phyloP scores from a whole-genome alignment of 2,329 filamentous ascomycete genomes.

The Aspergillus neotritici region DNA sequence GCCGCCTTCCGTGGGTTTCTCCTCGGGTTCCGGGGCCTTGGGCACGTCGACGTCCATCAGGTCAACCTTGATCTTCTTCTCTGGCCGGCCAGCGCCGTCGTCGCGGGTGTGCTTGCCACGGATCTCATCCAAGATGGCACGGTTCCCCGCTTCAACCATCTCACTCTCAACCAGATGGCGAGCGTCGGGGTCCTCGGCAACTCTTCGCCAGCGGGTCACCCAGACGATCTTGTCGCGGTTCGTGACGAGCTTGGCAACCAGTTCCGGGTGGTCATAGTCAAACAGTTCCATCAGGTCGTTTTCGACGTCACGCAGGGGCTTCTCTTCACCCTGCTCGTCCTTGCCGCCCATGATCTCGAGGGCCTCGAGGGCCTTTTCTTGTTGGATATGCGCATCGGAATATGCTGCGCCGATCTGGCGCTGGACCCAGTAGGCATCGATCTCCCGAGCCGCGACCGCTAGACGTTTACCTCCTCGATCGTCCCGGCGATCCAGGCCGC shows the following conservation, averaged over 20 bases:
- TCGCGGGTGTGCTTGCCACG: conserved; percentile 60
- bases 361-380: conserved; percentile 83
- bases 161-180: conserved; percentile 76
- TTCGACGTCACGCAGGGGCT: conserved; percentile 84
- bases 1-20: conserved; percentile 58
- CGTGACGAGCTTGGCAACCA: conserved; percentile 82
- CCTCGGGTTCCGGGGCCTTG: conserved; percentile 49
- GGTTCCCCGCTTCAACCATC: conserved; percentile 83
- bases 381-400: conserved; percentile 83
- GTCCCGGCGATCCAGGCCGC: conserved; percentile 45
- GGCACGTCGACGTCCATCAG: conserved; percentile 83
- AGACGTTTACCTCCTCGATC: conserved; percentile 44
- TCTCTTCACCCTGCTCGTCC: conserved; percentile 69
- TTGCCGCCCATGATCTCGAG: conserved; percentile 75
- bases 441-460: conserved; percentile 75
- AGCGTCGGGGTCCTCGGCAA: conserved; percentile 69
- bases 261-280: conserved; percentile 90
- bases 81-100: conserved; percentile 54
- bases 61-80: conserved; percentile 77
- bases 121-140: conserved; percentile 82
- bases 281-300: conserved; percentile 98
- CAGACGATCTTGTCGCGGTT: conserved; percentile 94
- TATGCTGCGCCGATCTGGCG: conserved; percentile 85
- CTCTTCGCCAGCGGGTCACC: conserved; percentile 80
- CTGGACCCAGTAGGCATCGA: conserved; percentile 97